Conservation (phyloP, 257 asterid genomes). For the Paraleonurus japonicus region DNA sequence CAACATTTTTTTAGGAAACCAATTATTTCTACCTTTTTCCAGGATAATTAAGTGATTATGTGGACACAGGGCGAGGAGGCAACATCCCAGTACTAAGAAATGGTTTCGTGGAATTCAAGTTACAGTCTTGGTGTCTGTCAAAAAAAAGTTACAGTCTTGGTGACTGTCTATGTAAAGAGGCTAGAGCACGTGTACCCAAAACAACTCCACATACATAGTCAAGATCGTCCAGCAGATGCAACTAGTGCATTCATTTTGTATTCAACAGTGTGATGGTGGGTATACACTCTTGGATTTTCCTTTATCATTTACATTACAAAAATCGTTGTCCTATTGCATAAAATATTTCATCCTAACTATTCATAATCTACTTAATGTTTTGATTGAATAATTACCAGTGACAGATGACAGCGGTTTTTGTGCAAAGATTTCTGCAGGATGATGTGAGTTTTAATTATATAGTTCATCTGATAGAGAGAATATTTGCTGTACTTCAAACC, state of each 20-base stretch:
- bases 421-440: constrained; percentile 37
- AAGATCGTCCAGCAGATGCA: no score
- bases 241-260: neutral
- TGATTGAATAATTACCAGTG: neutral
- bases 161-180: no score
- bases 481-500: constrained; percentile 33
- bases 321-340: neutral
- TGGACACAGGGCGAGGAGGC: no score
- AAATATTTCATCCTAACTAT: neutral
- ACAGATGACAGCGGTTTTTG: constrained; percentile 36
- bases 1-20: no score
- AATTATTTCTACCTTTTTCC: no score
- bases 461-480: constrained; percentile 30
- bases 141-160: no score
- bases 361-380: neutral
- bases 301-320: neutral
- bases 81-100: no score
- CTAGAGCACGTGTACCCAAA: no score
- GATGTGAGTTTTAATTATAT: constrained; percentile 34
- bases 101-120: no score
- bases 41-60: no score
- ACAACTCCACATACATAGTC: no score
- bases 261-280: neutral
- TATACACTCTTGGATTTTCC: neutral
- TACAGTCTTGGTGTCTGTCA: no score